phyloP scores from a whole-genome alignment of 2,329 filamentous ascomycete species.

The Ascochyta fabae region DNA sequence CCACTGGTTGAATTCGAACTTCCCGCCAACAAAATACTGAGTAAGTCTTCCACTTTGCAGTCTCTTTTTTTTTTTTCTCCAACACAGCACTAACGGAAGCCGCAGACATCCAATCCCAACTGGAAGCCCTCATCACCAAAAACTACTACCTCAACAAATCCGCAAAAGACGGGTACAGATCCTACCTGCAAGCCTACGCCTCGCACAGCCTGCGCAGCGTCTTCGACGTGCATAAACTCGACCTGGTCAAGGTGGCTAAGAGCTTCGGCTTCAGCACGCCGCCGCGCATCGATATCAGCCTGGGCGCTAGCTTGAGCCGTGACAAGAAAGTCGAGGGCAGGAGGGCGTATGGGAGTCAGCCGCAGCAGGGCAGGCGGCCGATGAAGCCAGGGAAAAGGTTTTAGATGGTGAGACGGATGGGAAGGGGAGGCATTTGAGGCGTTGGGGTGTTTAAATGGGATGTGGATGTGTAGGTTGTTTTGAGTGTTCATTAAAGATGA shows the following conservation, averaged over 20 bases:
- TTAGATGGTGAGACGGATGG: constrained; percentile 7
- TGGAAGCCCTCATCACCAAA: constrained; percentile 91
- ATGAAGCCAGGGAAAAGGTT: constrained; percentile 57
- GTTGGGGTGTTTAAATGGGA: constrained; percentile 17
- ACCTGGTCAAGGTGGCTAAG: constrained; percentile 83
- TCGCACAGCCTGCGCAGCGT: constrained; percentile 83
- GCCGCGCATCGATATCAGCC: constrained; percentile 77
- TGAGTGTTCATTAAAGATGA: no score
- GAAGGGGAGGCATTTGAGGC: constrained; percentile 15
- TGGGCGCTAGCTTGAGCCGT: constrained; percentile 77
- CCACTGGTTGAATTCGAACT: constrained; percentile 97
- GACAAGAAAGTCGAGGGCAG: constrained; percentile 71
- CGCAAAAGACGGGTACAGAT: constrained; percentile 77
- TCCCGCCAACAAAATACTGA: constrained; percentile 84
- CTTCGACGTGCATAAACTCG: constrained; percentile 82
- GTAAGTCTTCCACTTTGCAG: constrained; percentile 14
- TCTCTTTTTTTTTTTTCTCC: neutral
- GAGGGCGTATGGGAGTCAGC: constrained; percentile 79
- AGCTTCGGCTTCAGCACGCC: constrained; percentile 80
- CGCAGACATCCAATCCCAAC: constrained; percentile 69
- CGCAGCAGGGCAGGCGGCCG: constrained; percentile 62
- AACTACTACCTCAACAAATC: constrained; percentile 98
- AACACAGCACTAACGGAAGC: constrained; percentile 1
- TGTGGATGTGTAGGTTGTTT: neutral
- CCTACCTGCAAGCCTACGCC: constrained; percentile 94